Conservation (phyloP, 2,329 filamentous ascomycete species). For the Sporothrix pallida region DNA sequence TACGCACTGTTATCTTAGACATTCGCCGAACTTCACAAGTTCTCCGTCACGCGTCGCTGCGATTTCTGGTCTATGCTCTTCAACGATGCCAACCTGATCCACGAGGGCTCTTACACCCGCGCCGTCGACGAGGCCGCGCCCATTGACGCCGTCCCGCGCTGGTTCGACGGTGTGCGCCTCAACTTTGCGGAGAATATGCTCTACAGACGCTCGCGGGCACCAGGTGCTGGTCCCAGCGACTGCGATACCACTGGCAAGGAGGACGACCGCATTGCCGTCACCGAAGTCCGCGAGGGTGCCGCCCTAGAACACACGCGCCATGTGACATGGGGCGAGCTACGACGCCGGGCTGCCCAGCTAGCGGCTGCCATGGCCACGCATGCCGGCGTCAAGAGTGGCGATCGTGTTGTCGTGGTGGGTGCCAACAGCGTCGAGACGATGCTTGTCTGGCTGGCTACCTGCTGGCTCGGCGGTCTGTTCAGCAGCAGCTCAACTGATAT, state of each 20-base stretch:
- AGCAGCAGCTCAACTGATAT: constrained; percentile 81
- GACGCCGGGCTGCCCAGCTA: constrained; percentile 62
- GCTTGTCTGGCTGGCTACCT: constrained; percentile 71
- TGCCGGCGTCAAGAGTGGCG: constrained; percentile 69
- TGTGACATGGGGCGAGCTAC: constrained; percentile 71
- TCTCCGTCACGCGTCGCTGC: constrained; percentile 65
- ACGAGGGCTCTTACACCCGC: constrained; percentile 62
- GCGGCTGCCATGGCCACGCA: constrained; percentile 69
- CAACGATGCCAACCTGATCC: constrained; percentile 63
- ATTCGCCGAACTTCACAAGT: constrained; percentile 73
- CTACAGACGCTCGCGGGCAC: constrained; percentile 55
- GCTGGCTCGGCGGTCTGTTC: constrained; percentile 75
- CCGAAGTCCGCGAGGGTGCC: constrained; percentile 73
- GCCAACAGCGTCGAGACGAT: constrained; percentile 78
- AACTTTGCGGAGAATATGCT: constrained; percentile 85
- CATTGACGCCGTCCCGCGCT: constrained; percentile 74
- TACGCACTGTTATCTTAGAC: constrained; percentile 50
- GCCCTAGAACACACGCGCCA: constrained; percentile 53
- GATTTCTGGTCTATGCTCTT: constrained; percentile 72
- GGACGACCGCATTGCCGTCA: constrained; percentile 71
- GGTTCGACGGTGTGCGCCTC: constrained; percentile 76
- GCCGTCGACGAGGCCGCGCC: constrained; percentile 73
- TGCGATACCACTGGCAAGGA: constrained; percentile 68
- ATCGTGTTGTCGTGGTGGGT: constrained; percentile 76
- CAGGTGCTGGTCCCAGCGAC: not conserved